Evolutionary conservation across 2,329 filamentous ascomycete genomes (phyloP).

Genomic region (Calcarisporium arbuscula): DNA sequence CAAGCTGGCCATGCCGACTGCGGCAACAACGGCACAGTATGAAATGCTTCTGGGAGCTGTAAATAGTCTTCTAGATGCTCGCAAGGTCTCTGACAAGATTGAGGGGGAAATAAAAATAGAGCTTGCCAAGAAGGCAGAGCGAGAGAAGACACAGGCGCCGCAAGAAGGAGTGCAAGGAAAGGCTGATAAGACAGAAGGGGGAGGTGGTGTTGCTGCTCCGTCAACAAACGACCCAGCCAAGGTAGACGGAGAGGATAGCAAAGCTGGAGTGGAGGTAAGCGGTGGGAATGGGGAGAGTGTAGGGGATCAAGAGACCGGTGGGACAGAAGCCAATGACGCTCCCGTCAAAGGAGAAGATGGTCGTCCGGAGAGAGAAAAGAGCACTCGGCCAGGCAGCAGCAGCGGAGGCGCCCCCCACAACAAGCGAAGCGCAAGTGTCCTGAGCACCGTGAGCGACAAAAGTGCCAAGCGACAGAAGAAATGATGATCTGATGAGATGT

Average conservation of each 20-base stretch:
- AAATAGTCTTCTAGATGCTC: slow-evolving; percentile 61
- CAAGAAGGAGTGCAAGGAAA: slow-evolving; percentile 1
- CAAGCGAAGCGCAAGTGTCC: slow-evolving; percentile 80
- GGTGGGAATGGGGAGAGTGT: not conserved
- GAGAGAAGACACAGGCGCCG: slow-evolving; percentile 30
- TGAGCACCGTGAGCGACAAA: slow-evolving; percentile 64
- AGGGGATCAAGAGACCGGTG: not conserved
- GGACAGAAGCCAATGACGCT: slow-evolving; percentile 5
- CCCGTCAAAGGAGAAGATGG: slow-evolving; percentile 25
- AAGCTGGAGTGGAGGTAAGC: not conserved
- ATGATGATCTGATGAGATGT: slow-evolving; percentile 20
- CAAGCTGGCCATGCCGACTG: slow-evolving; percentile 67
- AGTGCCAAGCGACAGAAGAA: slow-evolving; percentile 53
- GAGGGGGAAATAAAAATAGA: slow-evolving; percentile 62
- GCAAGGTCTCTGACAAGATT: slow-evolving; percentile 70
- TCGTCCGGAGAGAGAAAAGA: slow-evolving; percentile 21
- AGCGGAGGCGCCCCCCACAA: slow-evolving; percentile 41
- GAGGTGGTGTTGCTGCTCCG: slow-evolving; percentile 6
- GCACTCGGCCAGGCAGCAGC: slow-evolving; percentile 30
- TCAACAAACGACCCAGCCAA: slow-evolving; percentile 14
- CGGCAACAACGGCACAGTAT: slow-evolving; percentile 63
- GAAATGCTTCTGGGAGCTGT: slow-evolving; percentile 65
- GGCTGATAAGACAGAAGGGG: slow-evolving; percentile 15
- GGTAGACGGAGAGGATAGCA: slow-evolving; percentile 11
- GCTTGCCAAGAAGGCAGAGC: slow-evolving; percentile 49